Percentiles rank a stretch among this genome's conserved stretches.
phyloP scores from a whole-genome alignment of 2,329 filamentous ascomycete genomes.

The Dactylellina cionopaga region DNA sequence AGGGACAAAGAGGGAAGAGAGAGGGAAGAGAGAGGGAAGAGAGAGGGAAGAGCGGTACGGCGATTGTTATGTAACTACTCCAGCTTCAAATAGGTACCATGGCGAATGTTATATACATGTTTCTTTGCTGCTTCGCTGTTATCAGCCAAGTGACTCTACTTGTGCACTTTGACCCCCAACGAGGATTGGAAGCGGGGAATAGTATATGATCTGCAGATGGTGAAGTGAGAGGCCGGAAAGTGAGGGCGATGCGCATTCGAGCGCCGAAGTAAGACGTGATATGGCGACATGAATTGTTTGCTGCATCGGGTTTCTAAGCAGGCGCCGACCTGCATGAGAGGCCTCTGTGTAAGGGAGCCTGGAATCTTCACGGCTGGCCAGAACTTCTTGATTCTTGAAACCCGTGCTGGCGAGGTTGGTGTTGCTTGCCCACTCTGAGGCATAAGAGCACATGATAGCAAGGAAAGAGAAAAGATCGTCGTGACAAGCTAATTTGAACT shows the following conservation, averaged over 20 bases:
- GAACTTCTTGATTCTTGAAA: not conserved
- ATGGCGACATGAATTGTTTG: constrained; percentile 31
- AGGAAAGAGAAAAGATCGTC: constrained; percentile 22
- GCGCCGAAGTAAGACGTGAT: constrained; percentile 31
- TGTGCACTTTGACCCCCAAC: not conserved
- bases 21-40: not conserved
- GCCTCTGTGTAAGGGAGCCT: not conserved
- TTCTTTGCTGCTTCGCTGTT: not conserved
- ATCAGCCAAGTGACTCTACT: not conserved
- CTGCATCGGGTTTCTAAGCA: not conserved
- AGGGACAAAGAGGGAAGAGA: not conserved
- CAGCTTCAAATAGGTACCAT: constrained; percentile 26
- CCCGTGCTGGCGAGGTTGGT: constrained; percentile 21
- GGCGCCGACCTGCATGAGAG: not conserved
- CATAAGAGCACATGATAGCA: not conserved
- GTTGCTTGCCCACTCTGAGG: no score
- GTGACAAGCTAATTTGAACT: no score
- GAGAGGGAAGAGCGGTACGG: not conserved
- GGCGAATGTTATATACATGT: constrained; percentile 25
- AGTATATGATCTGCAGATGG: constrained; percentile 10
- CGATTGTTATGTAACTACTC: not conserved
- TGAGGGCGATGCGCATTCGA: not conserved
- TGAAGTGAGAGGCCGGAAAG: constrained; percentile 9
- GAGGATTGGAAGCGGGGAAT: constrained; percentile 6
- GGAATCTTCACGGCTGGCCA: not conserved